These are phyloP conservation scores for Septoria linicola DNA, from an alignment of 2,329 filamentous ascomycete genomes.

Conservation along the genomic window DNA sequence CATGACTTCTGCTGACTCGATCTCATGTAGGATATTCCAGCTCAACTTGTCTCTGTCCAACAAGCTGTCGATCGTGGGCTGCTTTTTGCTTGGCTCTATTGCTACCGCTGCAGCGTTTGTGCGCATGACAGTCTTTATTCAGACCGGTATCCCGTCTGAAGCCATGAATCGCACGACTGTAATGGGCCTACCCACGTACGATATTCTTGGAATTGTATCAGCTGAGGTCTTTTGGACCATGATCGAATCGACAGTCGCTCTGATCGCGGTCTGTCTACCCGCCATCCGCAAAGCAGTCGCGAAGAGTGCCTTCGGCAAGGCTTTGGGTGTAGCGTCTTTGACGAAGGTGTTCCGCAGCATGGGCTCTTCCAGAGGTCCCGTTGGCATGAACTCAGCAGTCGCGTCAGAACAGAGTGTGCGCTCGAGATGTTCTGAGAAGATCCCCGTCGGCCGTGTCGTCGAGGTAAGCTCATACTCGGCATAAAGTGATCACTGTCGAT, in stretches of 20 bases:
- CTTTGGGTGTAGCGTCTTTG: slow-evolving; percentile 3
- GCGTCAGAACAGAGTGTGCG: background rate
- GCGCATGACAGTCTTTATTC: slow-evolving; percentile 20
- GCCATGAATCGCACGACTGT: slow-evolving; percentile 17
- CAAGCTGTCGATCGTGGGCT: slow-evolving; percentile 18
- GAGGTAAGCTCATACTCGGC: background rate
- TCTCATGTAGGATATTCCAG: slow-evolving; percentile 8
- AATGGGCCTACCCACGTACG: slow-evolving; percentile 17
- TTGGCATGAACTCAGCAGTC: background rate
- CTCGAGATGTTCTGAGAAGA: slow-evolving; percentile 2
- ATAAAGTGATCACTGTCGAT: too few species aligned
- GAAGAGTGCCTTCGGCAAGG: slow-evolving; percentile 14
- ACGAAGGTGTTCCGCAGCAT: slow-evolving; percentile 7
- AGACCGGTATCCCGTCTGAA: slow-evolving; percentile 18
- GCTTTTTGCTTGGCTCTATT: slow-evolving; percentile 17
- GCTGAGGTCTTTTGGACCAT: slow-evolving; percentile 22
- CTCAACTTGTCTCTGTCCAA: slow-evolving; percentile 17
- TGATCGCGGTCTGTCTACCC: slow-evolving; percentile 20
- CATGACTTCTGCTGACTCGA: background rate
- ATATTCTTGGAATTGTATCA: slow-evolving; percentile 23
- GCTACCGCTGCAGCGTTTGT: slow-evolving; percentile 21
- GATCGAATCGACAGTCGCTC: slow-evolving; percentile 19
- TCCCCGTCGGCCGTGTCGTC: background rate
- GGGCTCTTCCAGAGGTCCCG: background rate
- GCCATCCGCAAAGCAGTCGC: slow-evolving; percentile 13